Conservation (phyloP, 371 early-diverging fungal species). For the Mortierella sp. region DNA sequence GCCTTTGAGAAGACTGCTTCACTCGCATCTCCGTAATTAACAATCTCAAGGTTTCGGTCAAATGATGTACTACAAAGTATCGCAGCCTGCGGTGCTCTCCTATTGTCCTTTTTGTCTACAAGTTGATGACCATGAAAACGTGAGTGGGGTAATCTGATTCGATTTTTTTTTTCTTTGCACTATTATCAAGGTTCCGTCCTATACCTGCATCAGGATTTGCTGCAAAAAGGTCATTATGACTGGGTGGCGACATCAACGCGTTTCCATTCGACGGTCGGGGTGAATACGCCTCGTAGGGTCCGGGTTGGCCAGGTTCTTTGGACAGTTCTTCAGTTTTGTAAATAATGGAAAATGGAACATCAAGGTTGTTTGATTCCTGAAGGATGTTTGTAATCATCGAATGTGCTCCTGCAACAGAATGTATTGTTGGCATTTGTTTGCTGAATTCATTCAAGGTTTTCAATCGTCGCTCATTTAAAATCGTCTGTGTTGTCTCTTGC, state of each 20-base stretch:
- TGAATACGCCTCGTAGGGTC: conserved; percentile 12
- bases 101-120: conserved; percentile 26
- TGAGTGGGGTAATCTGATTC: conserved; percentile 26
- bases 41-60: conserved; percentile 38
- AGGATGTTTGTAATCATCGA: conserved; percentile 44
- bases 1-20: conserved; percentile 44
- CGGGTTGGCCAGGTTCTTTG: conserved; percentile 1
- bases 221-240: no score
- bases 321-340: conserved; percentile 34
- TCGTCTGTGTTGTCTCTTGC: conserved; percentile 38
- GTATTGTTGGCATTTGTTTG: conserved; percentile 44
- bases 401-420: conserved; percentile 33
- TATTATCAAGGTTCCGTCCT: neutral
- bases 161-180: neutral
- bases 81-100: conserved; percentile 39
- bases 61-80: conserved; percentile 53
- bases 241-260: no score
- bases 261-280: conserved; percentile 5
- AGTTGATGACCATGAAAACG: conserved; percentile 25
- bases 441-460: conserved; percentile 45
- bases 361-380: conserved; percentile 53
- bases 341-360: conserved; percentile 50
- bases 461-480: conserved; percentile 44
- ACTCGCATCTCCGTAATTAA: conserved; percentile 27
- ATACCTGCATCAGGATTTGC: no score